Evolutionary conservation across 345 rosid genomes (phyloP), one percentile per base, ranked within the genome.

Genomic region (Syzygium aromaticum): DNA sequence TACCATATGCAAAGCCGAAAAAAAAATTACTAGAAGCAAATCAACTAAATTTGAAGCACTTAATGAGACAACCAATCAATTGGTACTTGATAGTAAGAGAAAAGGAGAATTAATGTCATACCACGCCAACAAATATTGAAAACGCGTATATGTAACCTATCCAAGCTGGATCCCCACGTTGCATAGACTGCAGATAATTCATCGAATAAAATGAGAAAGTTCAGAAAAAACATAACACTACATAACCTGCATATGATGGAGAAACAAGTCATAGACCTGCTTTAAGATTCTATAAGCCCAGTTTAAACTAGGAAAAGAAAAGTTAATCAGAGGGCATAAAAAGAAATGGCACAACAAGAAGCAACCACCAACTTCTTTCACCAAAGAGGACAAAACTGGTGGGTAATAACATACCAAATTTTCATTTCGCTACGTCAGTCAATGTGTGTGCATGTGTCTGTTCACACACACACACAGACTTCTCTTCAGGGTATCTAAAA

Each of bases 121-220:
- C 99, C 99, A 98, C 99, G 90, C 99, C 99, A 86, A 88, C 94
- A 88, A 96, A 98, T 88, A 98, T 98, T 89, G 93, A 91, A 92
- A 96, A 92, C 84, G 99, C 99, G 85, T 95, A 98, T 91, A 98
- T 88, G 89, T 98, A 98, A 84, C 99, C 99, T 84, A 94, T 93
- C 97, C 94, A 96, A 86, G 98, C 97, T 86, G 99, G 98, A 90
- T 94, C 97, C 54, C 94, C 96, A 87, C 88, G 92, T 95, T 98
- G 99, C 99, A 98, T 98, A 86, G 99, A 96, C 99, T 98, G 98
- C 93, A 94, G 85, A 89, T 56, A 85, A 85, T 77, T 86, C 84
- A 85, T 83, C 85, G 77, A 86, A 85, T 43, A 90, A 64, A 87
- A 73, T 87, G 6, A 86, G 52, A 82, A 22, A 30, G 54, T 33